These are phyloP conservation scores for Colletotrichum sp. DNA, from an alignment of 2,329 filamentous ascomycete genomes.

Conservation along the genomic window DNA sequence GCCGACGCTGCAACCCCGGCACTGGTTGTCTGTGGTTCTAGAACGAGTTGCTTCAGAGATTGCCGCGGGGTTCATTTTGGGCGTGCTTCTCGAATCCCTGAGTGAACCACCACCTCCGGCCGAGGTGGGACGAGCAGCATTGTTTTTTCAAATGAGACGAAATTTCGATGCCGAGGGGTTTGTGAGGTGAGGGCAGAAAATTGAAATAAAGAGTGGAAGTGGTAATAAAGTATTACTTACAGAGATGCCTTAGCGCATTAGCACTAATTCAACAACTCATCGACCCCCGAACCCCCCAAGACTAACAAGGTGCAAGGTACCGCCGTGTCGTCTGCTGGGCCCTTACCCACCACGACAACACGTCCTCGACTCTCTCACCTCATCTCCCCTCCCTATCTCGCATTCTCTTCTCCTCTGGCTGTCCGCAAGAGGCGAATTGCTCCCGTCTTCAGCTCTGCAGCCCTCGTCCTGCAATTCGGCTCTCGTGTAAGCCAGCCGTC, in stretches of 20 bases:
- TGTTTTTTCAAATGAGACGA: neutral
- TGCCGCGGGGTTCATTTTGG: neutral
- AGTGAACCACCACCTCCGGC: neutral
- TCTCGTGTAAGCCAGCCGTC: neutral
- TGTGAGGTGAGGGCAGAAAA: neutral
- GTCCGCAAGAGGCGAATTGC: neutral
- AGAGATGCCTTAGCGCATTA: neutral
- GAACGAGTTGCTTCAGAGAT: neutral
- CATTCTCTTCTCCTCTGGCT: neutral
- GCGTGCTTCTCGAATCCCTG: neutral
- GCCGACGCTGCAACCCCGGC: neutral
- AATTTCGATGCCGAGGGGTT: neutral
- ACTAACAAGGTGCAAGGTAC: neutral
- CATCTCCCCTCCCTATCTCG: neutral
- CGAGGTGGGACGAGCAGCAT: neutral
- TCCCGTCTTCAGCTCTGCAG: neutral
- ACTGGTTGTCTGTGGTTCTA: neutral
- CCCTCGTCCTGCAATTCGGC: neutral
- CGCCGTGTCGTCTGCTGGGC: neutral
- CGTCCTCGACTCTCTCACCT: neutral
- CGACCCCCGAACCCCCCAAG: neutral
- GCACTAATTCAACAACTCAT: constrained; percentile 13
- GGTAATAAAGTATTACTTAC: neutral
- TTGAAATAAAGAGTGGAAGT: neutral
- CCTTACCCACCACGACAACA: neutral